Base-by-base conservation (phyloP, 352 stramenopile genomes). In the Pythium pectinolyticum region DNA sequence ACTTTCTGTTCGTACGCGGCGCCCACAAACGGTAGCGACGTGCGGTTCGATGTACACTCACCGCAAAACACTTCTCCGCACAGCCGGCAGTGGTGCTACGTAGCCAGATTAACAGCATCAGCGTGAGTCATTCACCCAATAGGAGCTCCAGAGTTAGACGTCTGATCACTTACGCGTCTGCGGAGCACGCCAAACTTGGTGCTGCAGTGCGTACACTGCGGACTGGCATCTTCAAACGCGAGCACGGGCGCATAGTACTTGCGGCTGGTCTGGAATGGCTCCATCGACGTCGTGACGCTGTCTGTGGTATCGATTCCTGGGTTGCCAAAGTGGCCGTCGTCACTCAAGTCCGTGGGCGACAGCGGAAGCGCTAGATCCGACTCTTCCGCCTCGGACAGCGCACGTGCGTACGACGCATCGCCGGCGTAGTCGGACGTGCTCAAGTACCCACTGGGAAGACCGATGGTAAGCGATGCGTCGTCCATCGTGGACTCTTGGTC, bases 131-230 rank as follows among this genome's bases (percentile, higher is more conserved):
- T n/a, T n/a, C n/a, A n/a, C n/a, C n/a, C n/a, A n/a, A n/a, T n/a
- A n/a, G n/a, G n/a, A n/a, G n/a, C n/a, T n/a, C n/a, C n/a, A n/a
- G n/a, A n/a, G n/a, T n/a, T n/a, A n/a, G n/a, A n/a, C n/a, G n/a
- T n/a, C n/a, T n/a, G n/a, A n/a, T 31, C 24, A 65, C 76, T 35
- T 75, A 88, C 79, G 24, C 84, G 81, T 12, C 84, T 81, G 25
- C 84, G 80, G 37, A 94, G 82, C 9, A 89, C 77, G 25, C 80
- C 78, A 69, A 95, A 94, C 34, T 86, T 86, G 63, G 75, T 81
- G 41, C 57, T 61, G 55, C 86, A 95, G 20, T 92, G 84, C 15
- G 69, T 75, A 39, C 86, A 95, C 8, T 67, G 67, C 8, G 66
- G 56, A 4, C 61, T 73, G 9, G 84, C 61, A 12, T 89, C 77